Evolutionary conservation across 306 rosid species (phyloP).

Genomic region (Sicyos edulis): DNA sequence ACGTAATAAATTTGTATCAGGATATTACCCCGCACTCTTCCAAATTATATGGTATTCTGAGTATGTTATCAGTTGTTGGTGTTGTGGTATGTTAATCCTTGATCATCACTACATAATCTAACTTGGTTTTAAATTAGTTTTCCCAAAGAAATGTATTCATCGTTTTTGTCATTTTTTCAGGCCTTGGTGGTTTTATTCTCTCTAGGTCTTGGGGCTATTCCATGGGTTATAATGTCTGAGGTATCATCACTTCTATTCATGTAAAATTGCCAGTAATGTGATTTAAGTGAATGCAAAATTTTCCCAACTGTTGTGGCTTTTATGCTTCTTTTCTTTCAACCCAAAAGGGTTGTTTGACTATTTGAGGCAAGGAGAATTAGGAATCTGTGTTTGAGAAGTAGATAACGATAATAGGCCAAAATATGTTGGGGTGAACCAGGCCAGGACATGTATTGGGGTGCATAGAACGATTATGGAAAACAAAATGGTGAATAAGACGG

Average conservation of each 20-base stretch:
- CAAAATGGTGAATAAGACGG: no score
- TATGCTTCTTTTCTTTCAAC: background rate
- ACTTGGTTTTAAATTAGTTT: background rate
- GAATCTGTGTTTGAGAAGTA: no score
- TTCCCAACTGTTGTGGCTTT: background rate
- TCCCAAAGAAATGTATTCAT: background rate
- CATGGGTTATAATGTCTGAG: conserved; percentile 94
- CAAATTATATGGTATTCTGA: conserved; percentile 34
- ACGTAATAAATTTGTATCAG: conserved; percentile 26
- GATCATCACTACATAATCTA: background rate
- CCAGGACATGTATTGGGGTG: no score
- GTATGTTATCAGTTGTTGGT: conserved; percentile 53
- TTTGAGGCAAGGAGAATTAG: no score
- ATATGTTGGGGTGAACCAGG: no score
- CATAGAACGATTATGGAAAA: no score
- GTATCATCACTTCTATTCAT: conserved; percentile 26
- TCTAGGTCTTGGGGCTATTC: conserved; percentile 81
- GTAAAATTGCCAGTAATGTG: background rate
- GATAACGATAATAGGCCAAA: no score
- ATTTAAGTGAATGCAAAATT: background rate
- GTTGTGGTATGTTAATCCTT: conserved; percentile 52
- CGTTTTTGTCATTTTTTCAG: conserved; percentile 26
- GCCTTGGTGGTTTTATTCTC: conserved; percentile 55
- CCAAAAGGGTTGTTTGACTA: no score
- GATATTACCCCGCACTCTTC: conserved; percentile 36